Conservation (phyloP, 768 basidiomycete genomes). For the Xerocomellus chrysenteron region DNA sequence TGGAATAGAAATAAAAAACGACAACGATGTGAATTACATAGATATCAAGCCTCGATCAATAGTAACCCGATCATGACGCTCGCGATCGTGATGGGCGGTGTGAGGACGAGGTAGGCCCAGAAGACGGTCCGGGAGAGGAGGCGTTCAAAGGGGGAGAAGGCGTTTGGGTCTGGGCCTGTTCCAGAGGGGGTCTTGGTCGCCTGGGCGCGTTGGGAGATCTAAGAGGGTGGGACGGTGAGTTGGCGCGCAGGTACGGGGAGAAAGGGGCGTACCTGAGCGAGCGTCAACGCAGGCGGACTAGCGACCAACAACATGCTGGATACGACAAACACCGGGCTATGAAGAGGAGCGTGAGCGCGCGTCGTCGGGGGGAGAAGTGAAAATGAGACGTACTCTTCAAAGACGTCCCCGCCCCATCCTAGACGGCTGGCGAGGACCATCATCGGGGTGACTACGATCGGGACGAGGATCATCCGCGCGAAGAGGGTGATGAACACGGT, state of each 20-base stretch:
- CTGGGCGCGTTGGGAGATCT: constrained; percentile 25
- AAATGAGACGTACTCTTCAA: constrained; percentile 65
- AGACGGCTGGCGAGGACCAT: constrained; percentile 64
- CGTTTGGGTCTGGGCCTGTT: not conserved
- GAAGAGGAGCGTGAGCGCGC: not conserved
- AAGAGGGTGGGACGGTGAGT: too few species aligned
- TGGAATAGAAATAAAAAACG: not conserved
- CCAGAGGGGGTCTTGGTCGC: not conserved
- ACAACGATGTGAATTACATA: too few species aligned
- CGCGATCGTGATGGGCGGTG: constrained; percentile 78
- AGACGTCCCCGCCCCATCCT: constrained; percentile 42
- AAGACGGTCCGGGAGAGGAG: constrained; percentile 90
- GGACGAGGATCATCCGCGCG: constrained; percentile 85
- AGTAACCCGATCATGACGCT: constrained; percentile 76
- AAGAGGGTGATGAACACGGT: constrained; percentile 84
- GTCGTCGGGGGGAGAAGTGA: not conserved
- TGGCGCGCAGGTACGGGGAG: constrained; percentile 22
- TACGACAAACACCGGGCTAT: constrained; percentile 83
- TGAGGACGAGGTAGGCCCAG: constrained; percentile 88
- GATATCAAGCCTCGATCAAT: constrained; percentile 44
- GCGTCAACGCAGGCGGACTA: constrained; percentile 77
- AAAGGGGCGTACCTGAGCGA: constrained; percentile 47
- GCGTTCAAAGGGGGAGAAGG: constrained; percentile 63
- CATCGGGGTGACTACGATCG: constrained; percentile 73
- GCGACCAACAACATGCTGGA: constrained; percentile 80